phyloP scores from a whole-genome alignment of 179 eudicot genomes.

The Camellia oleifera region DNA sequence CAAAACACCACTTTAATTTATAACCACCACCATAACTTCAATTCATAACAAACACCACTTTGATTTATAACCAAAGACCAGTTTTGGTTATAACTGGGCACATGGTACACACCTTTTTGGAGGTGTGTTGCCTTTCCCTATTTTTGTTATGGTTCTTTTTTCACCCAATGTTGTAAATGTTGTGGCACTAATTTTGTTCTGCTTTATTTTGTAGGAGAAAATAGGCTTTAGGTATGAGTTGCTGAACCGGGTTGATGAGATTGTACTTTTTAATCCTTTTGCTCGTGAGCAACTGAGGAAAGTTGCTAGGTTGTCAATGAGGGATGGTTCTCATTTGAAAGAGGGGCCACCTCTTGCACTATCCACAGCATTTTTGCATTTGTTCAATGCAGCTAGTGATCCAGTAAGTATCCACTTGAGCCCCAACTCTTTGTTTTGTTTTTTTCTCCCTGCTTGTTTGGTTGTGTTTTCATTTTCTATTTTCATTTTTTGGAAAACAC shows the following conservation, averaged over 20 bases:
- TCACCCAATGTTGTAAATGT: not conserved
- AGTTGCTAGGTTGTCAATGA: slow-evolving; percentile 8
- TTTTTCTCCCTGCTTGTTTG: too few species aligned
- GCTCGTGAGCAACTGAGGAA: not conserved
- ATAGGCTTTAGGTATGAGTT: not conserved
- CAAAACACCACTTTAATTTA: too few species aligned
- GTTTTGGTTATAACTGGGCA: too few species aligned
- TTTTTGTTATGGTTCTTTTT: not conserved
- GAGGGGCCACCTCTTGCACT: not conserved
- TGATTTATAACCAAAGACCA: too few species aligned
- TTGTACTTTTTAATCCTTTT: not conserved
- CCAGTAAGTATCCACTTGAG: not conserved
- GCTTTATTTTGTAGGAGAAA: not conserved
- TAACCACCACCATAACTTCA: too few species aligned
- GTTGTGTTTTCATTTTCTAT: too few species aligned
- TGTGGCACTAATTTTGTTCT: not conserved
- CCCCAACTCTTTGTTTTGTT: too few species aligned
- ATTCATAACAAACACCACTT: too few species aligned
- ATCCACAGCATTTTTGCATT: not conserved
- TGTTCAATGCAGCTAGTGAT: not conserved
- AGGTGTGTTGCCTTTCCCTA: too few species aligned
- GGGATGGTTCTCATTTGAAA: not conserved
- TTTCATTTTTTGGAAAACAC: too few species aligned
- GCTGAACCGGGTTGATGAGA: not conserved
- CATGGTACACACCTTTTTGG: too few species aligned